A percentile compares a stretch with the other conserved stretches of the same genome.
These are phyloP conservation scores for Kwoniella shivajii DNA, from an alignment of 1,284 basidiomycete genomes.

Conservation along the genomic window DNA sequence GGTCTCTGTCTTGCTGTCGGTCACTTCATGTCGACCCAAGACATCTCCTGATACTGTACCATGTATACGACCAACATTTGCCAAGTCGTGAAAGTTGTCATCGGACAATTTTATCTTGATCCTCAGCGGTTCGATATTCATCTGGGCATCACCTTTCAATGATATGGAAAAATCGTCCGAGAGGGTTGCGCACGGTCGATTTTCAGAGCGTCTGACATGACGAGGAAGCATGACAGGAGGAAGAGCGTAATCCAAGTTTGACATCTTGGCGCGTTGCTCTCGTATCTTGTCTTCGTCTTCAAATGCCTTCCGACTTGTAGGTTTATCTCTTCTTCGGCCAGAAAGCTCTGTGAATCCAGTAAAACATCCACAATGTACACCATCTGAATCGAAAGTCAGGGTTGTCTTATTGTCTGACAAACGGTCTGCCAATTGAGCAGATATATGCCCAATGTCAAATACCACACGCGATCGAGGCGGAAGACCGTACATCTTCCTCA, in stretches of 20 bases:
- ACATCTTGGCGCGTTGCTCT: constrained; percentile 16
- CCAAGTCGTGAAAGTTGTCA: constrained; percentile 31
- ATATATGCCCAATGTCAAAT: constrained; percentile 41
- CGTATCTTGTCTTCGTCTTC: constrained; percentile 33
- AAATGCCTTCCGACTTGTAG: constrained; percentile 28
- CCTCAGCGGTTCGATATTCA: constrained; percentile 36
- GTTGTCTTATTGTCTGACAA: constrained; percentile 36
- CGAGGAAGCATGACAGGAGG: constrained; percentile 30
- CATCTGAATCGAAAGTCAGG: constrained; percentile 36
- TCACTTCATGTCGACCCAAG: constrained; percentile 16
- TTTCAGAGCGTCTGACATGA: constrained; percentile 21
- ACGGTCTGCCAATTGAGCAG: constrained; percentile 35
- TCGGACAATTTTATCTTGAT: constrained; percentile 37
- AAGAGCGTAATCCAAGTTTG: constrained; percentile 25
- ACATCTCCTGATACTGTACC: constrained; percentile 30
- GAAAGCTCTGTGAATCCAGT: constrained; percentile 34
- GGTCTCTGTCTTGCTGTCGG: constrained; percentile 17
- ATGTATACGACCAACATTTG: constrained; percentile 32
- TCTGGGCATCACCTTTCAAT: constrained; percentile 26
- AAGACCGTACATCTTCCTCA: constrained; percentile 7
- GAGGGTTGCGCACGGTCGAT: constrained; percentile 17
- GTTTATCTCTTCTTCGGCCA: constrained; percentile 28
- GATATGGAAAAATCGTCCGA: constrained; percentile 35
- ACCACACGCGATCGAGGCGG: constrained; percentile 41
- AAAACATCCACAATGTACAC: constrained; percentile 33